These are phyloP conservation scores for Rheum nobile DNA, from an alignment of 148 eudicot species.

Conservation along the genomic window DNA sequence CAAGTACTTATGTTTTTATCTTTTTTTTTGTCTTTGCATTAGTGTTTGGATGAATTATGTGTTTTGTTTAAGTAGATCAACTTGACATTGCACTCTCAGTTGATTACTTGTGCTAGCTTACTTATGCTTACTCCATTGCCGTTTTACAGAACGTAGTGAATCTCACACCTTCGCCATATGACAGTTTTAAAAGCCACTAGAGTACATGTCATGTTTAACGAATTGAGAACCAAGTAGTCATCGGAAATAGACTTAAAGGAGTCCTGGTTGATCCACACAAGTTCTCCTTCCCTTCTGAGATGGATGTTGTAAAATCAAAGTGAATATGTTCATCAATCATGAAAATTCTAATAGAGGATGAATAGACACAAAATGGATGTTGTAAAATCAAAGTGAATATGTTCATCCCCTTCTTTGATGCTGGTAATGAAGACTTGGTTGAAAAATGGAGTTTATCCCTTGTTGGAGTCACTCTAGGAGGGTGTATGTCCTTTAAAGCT, in stretches of 20 bases:
- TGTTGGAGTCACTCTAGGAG: no score
- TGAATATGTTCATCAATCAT: not conserved
- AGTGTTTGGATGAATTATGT: no score
- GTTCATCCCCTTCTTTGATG: not conserved
- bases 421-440: no score
- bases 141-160: slow-evolving; percentile 8
- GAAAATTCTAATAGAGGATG: not conserved
- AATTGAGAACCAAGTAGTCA: not conserved
- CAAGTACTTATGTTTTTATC: not conserved
- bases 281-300: not conserved
- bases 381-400: not conserved
- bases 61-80: no score
- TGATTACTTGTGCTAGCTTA: not conserved
- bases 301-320: not conserved
- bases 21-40: not conserved
- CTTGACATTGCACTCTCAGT: not conserved
- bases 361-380: not conserved
- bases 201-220: no score
- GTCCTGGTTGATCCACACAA: no score
- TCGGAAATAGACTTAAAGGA: not conserved
- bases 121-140: not conserved
- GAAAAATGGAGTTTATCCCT: no score
- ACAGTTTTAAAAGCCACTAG: slow-evolving; percentile 5
- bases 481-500: no score
- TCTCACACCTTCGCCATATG: not conserved